Evolutionary conservation across 2,329 filamentous ascomycete species (phyloP).

Genomic region (Chaetomiaceae sp.): DNA sequence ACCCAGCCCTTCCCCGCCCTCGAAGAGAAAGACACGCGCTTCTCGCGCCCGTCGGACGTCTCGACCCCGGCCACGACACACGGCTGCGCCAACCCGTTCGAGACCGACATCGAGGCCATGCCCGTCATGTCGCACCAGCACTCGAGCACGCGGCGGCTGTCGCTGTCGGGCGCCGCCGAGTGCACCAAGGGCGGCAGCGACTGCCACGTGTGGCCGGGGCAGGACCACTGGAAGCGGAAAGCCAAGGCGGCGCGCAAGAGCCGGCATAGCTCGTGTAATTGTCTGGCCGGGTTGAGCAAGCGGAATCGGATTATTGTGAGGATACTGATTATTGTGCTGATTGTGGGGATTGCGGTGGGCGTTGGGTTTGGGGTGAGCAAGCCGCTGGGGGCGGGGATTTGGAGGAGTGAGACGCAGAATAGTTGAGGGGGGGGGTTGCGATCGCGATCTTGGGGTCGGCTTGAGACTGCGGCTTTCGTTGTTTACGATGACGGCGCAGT

Average conservation of each 20-base stretch:
- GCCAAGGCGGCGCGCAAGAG: slow-evolving; percentile 53
- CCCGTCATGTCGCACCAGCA: slow-evolving; percentile 31
- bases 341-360: slow-evolving; percentile 27
- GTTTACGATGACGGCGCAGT: too few relatives aligned
- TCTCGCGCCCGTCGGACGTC: slow-evolving; percentile 31
- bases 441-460: neutral
- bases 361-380: slow-evolving; percentile 59
- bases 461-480: neutral
- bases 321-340: slow-evolving; percentile 33
- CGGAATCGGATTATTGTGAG: slow-evolving; percentile 52
- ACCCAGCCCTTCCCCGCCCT: slow-evolving; percentile 23
- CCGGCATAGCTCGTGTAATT: slow-evolving; percentile 44
- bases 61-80: slow-evolving; percentile 43
- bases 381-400: slow-evolving; percentile 55
- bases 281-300: slow-evolving; percentile 49
- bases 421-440: too few relatives aligned
- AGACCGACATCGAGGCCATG: slow-evolving; percentile 55
- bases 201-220: slow-evolving; percentile 56
- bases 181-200: slow-evolving; percentile 41
- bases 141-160: slow-evolving; percentile 34
- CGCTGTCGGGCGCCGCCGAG: too few relatives aligned
- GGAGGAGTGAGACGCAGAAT: slow-evolving; percentile 36
- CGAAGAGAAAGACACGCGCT: slow-evolving; percentile 22
- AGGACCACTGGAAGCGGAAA: slow-evolving; percentile 57
- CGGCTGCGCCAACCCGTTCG: slow-evolving; percentile 51